These are phyloP conservation scores for Spergularia bocconei DNA, from an alignment of 148 eudicot genomes.

Conservation along the genomic window DNA sequence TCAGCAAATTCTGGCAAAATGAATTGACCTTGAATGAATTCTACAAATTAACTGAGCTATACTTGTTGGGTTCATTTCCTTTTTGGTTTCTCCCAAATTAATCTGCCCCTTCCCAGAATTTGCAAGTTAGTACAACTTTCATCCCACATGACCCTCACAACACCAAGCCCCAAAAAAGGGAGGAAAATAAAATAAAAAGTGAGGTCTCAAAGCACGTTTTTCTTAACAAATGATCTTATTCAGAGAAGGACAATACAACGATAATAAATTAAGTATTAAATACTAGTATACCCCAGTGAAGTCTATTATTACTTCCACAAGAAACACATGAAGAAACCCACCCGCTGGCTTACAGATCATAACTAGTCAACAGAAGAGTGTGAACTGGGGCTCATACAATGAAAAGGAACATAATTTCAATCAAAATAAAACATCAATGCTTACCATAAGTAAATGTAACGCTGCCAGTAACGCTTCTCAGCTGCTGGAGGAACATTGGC, in stretches of 20 bases:
- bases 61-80: too few species aligned
- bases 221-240: too few species aligned
- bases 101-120: too few species aligned
- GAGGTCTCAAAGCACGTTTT: too few species aligned
- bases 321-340: background rate
- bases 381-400: background rate
- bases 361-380: background rate
- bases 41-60: too few species aligned
- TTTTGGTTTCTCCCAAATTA: too few species aligned
- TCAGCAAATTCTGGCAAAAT: background rate
- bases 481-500: slow-evolving; percentile 87
- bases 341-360: background rate
- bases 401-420: background rate
- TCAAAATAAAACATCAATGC: slow-evolving; percentile 20
- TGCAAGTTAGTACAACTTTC: too few species aligned
- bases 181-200: too few species aligned
- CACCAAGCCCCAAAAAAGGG: too few species aligned
- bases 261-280: background rate
- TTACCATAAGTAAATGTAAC: slow-evolving; percentile 90
- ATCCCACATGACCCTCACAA: too few species aligned
- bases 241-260: too few species aligned
- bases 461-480: slow-evolving; percentile 98
- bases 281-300: background rate
- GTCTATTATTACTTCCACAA: background rate
- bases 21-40: background rate